phyloP scores from a whole-genome alignment of 2,329 filamentous ascomycete species.

The Phialophora tarda region DNA sequence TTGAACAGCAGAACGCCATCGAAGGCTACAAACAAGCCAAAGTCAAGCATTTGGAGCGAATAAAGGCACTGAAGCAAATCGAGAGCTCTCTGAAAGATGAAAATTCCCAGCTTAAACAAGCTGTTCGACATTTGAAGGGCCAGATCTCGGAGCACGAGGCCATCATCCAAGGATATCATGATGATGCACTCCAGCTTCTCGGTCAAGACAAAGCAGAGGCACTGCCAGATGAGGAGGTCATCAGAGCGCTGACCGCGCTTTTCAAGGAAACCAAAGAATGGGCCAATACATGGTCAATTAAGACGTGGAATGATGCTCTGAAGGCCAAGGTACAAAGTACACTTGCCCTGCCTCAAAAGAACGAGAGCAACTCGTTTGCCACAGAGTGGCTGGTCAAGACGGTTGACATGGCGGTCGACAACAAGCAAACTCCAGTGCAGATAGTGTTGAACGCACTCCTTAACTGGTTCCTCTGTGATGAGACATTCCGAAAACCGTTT shows the following conservation, averaged over 20 bases:
- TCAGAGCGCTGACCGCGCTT: not conserved
- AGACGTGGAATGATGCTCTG: not conserved
- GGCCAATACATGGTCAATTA: not conserved
- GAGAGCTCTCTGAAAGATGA: not conserved
- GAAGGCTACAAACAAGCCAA: not conserved
- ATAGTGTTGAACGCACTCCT: constrained; percentile 1
- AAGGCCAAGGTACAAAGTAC: not conserved
- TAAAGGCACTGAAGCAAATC: not conserved
- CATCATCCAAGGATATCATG: not conserved
- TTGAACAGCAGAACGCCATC: not conserved
- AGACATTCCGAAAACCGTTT: constrained; percentile 1
- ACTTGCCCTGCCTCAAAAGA: not conserved
- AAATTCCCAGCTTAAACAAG: not conserved
- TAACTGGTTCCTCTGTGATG: not conserved
- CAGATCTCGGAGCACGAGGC: not conserved
- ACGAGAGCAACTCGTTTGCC: not conserved
- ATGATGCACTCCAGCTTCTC: not conserved
- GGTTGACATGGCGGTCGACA: not conserved
- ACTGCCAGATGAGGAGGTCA: not conserved
- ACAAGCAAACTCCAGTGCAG: not conserved
- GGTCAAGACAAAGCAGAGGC: not conserved
- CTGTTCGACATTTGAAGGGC: not conserved
- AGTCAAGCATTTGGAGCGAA: not conserved
- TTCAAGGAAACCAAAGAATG: not conserved
- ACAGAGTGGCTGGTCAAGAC: not conserved